These are phyloP conservation scores for Cordyceps tenuipes DNA, from an alignment of 2,329 filamentous ascomycete genomes.

Conservation along the genomic window DNA sequence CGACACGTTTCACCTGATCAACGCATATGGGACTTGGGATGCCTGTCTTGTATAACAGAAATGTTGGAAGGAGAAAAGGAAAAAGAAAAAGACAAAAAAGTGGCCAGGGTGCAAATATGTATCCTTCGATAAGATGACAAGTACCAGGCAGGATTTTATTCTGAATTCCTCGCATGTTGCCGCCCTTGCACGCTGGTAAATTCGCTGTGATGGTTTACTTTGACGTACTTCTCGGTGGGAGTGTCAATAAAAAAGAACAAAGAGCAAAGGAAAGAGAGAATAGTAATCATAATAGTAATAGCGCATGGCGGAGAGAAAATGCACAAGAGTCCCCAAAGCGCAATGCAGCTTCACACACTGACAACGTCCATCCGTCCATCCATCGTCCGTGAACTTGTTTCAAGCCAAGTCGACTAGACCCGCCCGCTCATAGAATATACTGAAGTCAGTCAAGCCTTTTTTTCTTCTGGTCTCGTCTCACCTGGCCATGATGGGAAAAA, in stretches of 20 bases:
- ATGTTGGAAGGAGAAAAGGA: too few relatives aligned
- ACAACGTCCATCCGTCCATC: neutral
- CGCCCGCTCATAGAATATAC: neutral
- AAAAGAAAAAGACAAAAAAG: too few relatives aligned
- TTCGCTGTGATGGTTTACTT: too few relatives aligned
- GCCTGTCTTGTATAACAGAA: too few relatives aligned
- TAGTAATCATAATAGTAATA: too few relatives aligned
- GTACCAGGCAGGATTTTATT: too few relatives aligned
- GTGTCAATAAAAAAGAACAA: neutral
- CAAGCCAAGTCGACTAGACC: neutral
- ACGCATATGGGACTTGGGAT: neutral
- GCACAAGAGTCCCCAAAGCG: neutral
- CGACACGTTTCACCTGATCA: neutral
- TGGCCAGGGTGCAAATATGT: too few relatives aligned
- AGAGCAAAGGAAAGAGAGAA: neutral
- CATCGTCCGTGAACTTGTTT: conserved; percentile 6
- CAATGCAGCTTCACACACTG: conserved; percentile 4
- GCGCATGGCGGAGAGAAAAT: neutral
- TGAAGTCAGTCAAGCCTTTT: neutral
- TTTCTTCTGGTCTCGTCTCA: neutral
- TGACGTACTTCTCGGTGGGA: too few relatives aligned
- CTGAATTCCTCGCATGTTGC: too few relatives aligned
- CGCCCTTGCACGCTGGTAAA: too few relatives aligned
- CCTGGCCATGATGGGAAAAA: neutral
- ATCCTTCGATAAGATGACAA: too few relatives aligned